These are phyloP conservation scores for Vaccinium darrowii DNA, from an alignment of 148 eudicot genomes.

Conservation along the genomic window DNA sequence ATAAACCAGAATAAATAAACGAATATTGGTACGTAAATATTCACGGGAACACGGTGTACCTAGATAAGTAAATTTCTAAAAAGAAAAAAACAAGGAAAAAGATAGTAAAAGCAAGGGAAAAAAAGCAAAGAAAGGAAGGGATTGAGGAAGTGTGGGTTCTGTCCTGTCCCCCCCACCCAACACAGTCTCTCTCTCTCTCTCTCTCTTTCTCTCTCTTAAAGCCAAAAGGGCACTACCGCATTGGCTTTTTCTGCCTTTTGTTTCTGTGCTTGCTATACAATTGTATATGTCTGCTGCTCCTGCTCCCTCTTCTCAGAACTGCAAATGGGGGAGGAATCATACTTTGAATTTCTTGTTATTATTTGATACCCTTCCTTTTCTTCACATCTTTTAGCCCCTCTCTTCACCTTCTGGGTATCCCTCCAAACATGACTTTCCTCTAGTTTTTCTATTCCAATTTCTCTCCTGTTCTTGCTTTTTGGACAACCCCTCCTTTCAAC, in stretches of 20 bases:
- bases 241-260: slow-evolving; percentile 52
- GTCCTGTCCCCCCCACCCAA: slow-evolving; percentile 61
- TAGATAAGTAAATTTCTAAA: background rate
- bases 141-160: slow-evolving; percentile 39
- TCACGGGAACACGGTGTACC: background rate
- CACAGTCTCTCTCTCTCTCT: slow-evolving; percentile 30
- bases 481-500: slow-evolving; percentile 18
- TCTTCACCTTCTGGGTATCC: slow-evolving; percentile 10
- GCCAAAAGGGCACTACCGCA: slow-evolving; percentile 43
- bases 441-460: slow-evolving; percentile 11
- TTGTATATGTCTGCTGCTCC: slow-evolving; percentile 59
- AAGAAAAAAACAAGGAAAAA: slow-evolving; percentile 6
- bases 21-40: too few relatives aligned
- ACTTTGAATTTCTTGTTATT: slow-evolving; percentile 47
- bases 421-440: slow-evolving; percentile 28
- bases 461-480: slow-evolving; percentile 36
- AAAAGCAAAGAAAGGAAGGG: slow-evolving; percentile 10
- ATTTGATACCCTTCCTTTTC: slow-evolving; percentile 32
- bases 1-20: too few relatives aligned
- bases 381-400: slow-evolving; percentile 28
- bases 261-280: slow-evolving; percentile 49
- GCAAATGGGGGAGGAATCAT: slow-evolving; percentile 61
- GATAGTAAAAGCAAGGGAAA: slow-evolving; percentile 12
- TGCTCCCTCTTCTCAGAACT: slow-evolving; percentile 52
- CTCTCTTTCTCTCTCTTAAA: slow-evolving; percentile 29